Percentiles rank a stretch among this genome's conserved stretches.
Conservation (phyloP, 805 yeast genomes). For the Saccharomyces eubayanus region DNA sequence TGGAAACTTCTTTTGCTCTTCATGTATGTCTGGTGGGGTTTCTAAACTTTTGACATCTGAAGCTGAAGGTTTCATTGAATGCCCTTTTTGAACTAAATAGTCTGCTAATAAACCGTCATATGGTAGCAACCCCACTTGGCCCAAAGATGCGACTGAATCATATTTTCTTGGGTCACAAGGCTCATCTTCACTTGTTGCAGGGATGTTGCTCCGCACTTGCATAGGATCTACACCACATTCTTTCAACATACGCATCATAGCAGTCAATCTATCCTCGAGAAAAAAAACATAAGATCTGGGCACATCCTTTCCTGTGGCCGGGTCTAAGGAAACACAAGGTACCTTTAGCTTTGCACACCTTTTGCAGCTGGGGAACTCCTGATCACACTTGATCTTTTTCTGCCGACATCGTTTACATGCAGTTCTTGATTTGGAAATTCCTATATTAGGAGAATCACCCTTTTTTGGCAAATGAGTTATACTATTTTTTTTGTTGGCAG, state of each 20-base stretch:
- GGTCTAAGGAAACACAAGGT: constrained; percentile 78
- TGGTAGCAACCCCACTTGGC: constrained; percentile 16
- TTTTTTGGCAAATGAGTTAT: background rate
- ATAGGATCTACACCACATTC: constrained; percentile 36
- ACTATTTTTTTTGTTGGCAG: background rate
- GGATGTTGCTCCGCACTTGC: constrained; percentile 20
- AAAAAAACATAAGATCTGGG: constrained; percentile 73
- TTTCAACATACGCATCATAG: constrained; percentile 45
- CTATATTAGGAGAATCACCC: constrained; percentile 25
- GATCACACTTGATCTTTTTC: constrained; percentile 56
- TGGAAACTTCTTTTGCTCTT: background rate
- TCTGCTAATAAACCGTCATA: constrained; percentile 20
- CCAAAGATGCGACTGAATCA: constrained; percentile 11
- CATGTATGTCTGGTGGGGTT: background rate
- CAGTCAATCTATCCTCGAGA: constrained; percentile 55
- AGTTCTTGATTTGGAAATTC: constrained; percentile 58
- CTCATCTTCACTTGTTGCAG: constrained; percentile 22
- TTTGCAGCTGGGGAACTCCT: constrained; percentile 48
- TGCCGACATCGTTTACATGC: constrained; percentile 81
- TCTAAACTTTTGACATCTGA: background rate
- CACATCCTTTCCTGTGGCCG: constrained; percentile 79
- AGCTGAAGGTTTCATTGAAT: constrained; percentile 11
- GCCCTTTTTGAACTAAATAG: constrained; percentile 21
- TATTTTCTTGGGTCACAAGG: constrained; percentile 19
- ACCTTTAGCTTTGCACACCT: constrained; percentile 51